Percentiles rank a stretch among this genome's conserved stretches.
Evolutionary conservation across 345 rosid genomes (phyloP).

Genomic region (Salix caprea): DNA sequence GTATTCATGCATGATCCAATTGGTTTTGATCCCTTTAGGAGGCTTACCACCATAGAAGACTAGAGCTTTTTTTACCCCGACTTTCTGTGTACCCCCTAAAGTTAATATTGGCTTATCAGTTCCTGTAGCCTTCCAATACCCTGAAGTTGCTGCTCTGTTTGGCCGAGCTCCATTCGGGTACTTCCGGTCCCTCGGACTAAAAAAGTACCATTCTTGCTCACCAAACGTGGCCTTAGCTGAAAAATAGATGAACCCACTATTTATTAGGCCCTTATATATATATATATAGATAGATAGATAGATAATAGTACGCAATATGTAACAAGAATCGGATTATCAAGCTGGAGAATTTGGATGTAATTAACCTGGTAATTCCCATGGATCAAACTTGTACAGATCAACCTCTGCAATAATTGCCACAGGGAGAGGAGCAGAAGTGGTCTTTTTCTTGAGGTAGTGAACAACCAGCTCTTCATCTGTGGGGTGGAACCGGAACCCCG

Average conservation of each 20-base stretch:
- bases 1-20: constrained; percentile 38
- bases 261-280: too few relatives aligned
- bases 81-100: constrained; percentile 26
- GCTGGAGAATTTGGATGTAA: not conserved
- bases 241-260: not conserved
- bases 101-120: constrained; percentile 31
- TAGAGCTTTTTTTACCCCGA: constrained; percentile 35
- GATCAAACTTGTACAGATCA: constrained; percentile 36
- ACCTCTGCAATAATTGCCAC: constrained; percentile 30
- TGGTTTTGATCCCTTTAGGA: constrained; percentile 31
- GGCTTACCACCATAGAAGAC: constrained; percentile 39
- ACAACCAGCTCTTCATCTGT: constrained; percentile 33
- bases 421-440: constrained; percentile 28
- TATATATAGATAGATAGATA: not conserved
- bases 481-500: constrained; percentile 34
- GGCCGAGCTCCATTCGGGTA: constrained; percentile 35
- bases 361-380: constrained; percentile 37
- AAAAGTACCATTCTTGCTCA: constrained; percentile 35
- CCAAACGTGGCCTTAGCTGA: constrained; percentile 36
- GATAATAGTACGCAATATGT: not conserved
- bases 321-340: not conserved
- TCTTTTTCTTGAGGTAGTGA: constrained; percentile 33
- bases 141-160: constrained; percentile 37
- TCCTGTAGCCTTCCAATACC: constrained; percentile 38
- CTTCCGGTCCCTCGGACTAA: constrained; percentile 34